Conservation (phyloP, 805 yeast genomes). For the Ogataea paraovalis region DNA sequence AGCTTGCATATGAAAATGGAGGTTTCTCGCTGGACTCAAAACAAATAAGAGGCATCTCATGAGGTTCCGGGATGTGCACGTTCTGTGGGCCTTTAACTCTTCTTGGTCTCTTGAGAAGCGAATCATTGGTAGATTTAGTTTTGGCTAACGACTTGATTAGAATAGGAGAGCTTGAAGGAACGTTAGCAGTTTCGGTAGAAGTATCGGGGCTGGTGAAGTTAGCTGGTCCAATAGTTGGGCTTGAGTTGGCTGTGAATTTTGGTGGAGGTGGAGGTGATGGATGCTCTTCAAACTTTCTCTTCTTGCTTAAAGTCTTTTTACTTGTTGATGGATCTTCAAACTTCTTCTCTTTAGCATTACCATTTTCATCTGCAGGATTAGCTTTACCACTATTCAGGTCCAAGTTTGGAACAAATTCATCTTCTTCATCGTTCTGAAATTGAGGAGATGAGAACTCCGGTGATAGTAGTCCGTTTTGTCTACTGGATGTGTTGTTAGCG, state of each 20-base stretch:
- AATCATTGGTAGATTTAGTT: conserved; percentile 4
- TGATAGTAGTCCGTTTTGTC: conserved; percentile 28
- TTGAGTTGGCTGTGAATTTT: conserved; percentile 8
- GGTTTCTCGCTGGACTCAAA: conserved; percentile 67
- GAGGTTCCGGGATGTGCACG: conserved; percentile 33
- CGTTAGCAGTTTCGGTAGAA: not conserved
- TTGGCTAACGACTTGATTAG: not conserved
- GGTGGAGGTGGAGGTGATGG: conserved; percentile 22
- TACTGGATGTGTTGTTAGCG: conserved; percentile 6
- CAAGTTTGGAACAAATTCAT: not conserved
- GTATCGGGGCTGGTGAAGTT: not conserved
- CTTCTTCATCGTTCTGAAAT: conserved; percentile 6
- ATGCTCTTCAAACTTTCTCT: conserved; percentile 10
- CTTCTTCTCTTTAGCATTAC: conserved; percentile 9
- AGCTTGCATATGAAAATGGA: conserved; percentile 88
- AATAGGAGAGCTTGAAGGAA: not conserved
- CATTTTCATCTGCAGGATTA: conserved; percentile 7
- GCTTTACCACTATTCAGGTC: not conserved
- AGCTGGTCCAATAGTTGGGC: not conserved
- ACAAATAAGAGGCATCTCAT: conserved; percentile 37
- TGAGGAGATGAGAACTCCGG: conserved; percentile 50
- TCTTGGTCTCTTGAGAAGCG: conserved; percentile 11
- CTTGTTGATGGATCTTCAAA: conserved; percentile 12
- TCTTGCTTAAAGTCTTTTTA: conserved; percentile 7
- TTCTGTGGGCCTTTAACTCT: conserved; percentile 27